phyloP scores from a whole-genome alignment of 768 basidiomycete genomes.

The Leccinum arenicola region DNA sequence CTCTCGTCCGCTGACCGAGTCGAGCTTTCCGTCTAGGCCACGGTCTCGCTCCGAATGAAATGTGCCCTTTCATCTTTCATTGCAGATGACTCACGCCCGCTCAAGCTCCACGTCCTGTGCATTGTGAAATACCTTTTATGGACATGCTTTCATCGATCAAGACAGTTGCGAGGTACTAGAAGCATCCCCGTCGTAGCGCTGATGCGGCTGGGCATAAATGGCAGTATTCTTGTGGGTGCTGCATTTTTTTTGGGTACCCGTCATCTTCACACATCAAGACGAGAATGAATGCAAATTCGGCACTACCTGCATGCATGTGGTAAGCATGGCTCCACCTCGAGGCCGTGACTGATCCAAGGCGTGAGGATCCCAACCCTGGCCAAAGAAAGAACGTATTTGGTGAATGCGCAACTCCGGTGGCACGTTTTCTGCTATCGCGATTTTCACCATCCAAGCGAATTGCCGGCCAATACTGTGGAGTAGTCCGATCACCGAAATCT shows the following conservation, averaged over 20 bases:
- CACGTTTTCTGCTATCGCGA: constrained; percentile 14
- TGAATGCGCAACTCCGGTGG: constrained; percentile 20
- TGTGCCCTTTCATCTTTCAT: constrained; percentile 17
- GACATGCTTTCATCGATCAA: constrained; percentile 15
- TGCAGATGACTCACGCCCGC: constrained; percentile 11
- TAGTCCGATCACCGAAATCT: constrained; percentile 22
- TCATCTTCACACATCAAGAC: constrained; percentile 23
- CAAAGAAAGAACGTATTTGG: constrained; percentile 5
- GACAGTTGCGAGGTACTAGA: constrained; percentile 13
- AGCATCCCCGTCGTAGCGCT: constrained; percentile 18
- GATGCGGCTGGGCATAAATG: constrained; percentile 17
- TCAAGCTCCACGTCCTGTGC: constrained; percentile 32
- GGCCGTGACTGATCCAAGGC: constrained; percentile 33
- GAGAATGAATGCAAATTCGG: constrained; percentile 33
- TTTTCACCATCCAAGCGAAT: constrained; percentile 18
- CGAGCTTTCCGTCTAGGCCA: constrained; percentile 7
- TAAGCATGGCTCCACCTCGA: constrained; percentile 33
- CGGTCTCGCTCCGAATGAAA: constrained; percentile 18
- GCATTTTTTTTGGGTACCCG: constrained; percentile 15
- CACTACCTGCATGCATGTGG: constrained; percentile 28
- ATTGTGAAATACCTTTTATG: constrained; percentile 19
- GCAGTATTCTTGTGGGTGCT: constrained; percentile 24
- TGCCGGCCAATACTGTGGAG: constrained; percentile 25
- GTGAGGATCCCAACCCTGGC: constrained; percentile 30
- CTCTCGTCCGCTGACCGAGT: background rate